A percentile compares a stretch with the other conserved stretches of the same genome.
Evolutionary conservation across 441 rosid genomes (phyloP).

Genomic region (Kokia cookei): DNA sequence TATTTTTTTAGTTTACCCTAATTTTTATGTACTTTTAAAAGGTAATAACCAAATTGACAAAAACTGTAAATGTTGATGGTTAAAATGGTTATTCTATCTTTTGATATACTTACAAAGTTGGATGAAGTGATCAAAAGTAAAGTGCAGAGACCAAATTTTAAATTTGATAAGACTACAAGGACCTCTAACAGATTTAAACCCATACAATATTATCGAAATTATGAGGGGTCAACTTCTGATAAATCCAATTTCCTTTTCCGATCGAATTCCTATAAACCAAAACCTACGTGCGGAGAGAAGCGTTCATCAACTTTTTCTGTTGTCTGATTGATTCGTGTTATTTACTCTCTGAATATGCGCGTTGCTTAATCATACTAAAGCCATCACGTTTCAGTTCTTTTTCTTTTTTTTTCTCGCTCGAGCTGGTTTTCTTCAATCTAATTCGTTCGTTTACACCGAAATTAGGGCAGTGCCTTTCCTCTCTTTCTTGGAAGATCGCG

Average conservation of each 20-base stretch:
- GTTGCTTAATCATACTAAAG: neutral
- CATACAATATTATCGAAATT: neutral
- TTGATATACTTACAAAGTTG: no score
- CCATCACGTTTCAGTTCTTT: neutral
- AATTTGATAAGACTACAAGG: no score
- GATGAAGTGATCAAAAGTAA: no score
- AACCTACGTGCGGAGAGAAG: neutral
- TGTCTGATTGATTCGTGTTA: neutral
- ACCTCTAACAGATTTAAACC: neutral
- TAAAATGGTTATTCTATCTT: no score
- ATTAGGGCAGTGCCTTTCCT: slow-evolving; percentile 2
- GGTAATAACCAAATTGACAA: no score
- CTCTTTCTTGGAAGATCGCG: neutral
- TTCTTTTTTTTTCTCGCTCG: neutral
- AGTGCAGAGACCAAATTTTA: no score
- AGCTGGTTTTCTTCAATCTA: neutral
- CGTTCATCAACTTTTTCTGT: neutral
- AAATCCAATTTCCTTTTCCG: neutral
- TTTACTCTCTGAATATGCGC: neutral
- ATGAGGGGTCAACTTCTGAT: neutral
- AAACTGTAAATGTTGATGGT: no score
- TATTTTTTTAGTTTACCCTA: no score
- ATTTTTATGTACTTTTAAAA: no score
- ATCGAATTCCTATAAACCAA: neutral
- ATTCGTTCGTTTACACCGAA: neutral